These are phyloP conservation scores for Rhizophlyctis rosea DNA, from an alignment of 192 early-diverging fungal species.

Conservation along the genomic window DNA sequence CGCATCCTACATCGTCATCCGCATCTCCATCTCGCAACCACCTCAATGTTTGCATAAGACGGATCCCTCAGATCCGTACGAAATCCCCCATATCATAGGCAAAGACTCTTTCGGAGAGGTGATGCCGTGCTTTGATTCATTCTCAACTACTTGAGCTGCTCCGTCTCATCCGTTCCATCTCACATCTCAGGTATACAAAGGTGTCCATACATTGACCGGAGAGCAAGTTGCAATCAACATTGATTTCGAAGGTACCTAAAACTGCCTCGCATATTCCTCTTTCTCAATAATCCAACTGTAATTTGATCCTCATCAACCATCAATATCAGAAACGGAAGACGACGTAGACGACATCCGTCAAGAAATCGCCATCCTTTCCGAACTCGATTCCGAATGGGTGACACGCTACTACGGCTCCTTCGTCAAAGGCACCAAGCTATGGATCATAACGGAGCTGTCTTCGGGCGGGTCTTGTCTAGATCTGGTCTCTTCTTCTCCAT, in stretches of 20 bases:
- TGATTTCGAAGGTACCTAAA: slow-evolving; percentile 33
- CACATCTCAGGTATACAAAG: slow-evolving; percentile 43
- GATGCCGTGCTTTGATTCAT: no score
- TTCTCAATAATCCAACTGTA: no score
- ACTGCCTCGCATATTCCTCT: neutral
- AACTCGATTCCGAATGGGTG: slow-evolving; percentile 78
- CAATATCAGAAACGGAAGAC: slow-evolving; percentile 71
- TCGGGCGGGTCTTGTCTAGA: slow-evolving; percentile 88
- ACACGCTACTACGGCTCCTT: slow-evolving; percentile 84
- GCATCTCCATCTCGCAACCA: no score
- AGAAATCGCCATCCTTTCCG: slow-evolving; percentile 87
- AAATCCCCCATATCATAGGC: slow-evolving; percentile 29
- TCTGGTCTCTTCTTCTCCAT: no score
- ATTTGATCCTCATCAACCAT: neutral
- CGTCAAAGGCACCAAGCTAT: slow-evolving; percentile 82
- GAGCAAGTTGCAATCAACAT: slow-evolving; percentile 42
- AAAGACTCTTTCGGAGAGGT: slow-evolving; percentile 36
- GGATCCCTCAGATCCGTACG: slow-evolving; percentile 30
- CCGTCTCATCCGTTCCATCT: no score
- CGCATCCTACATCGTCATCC: slow-evolving; percentile 82
- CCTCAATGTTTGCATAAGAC: no score
- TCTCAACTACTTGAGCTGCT: no score
- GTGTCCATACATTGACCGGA: slow-evolving; percentile 29
- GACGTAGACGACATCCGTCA: slow-evolving; percentile 96
- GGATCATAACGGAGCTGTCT: slow-evolving; percentile 96